These are phyloP conservation scores for Flueggea neowawraea DNA, from an alignment of 441 rosid species.

Conservation along the genomic window DNA sequence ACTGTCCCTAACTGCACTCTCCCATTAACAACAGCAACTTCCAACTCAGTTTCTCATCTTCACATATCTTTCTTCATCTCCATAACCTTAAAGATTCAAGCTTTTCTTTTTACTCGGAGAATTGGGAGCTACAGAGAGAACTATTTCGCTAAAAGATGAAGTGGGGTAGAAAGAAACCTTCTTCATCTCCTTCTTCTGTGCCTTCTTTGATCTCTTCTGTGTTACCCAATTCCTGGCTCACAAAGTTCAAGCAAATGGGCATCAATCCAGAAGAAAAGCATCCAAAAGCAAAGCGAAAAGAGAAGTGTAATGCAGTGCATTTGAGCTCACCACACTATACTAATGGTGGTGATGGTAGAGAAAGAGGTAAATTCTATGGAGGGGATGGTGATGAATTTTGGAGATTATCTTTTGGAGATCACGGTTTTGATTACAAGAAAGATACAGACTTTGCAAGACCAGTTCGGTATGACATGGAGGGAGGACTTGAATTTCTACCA, in stretches of 20 bases:
- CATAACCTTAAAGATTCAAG: slow-evolving; percentile 5
- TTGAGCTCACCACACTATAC: slow-evolving; percentile 19
- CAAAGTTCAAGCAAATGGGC: slow-evolving; percentile 59
- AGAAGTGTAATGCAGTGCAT: slow-evolving; percentile 23
- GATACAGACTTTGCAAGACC: slow-evolving; percentile 15
- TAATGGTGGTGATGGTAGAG: slow-evolving; percentile 20
- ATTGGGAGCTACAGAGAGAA: not conserved
- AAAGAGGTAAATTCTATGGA: slow-evolving; percentile 31
- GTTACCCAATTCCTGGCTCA: slow-evolving; percentile 51
- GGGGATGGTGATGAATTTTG: slow-evolving; percentile 52
- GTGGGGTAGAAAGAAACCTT: slow-evolving; percentile 62
- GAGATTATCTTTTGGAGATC: slow-evolving; percentile 50
- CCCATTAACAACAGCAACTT: slow-evolving; percentile 12
- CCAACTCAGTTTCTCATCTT: slow-evolving; percentile 19
- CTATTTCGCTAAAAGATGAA: slow-evolving; percentile 34
- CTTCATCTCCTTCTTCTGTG: slow-evolving; percentile 31
- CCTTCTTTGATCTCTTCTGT: slow-evolving; percentile 56
- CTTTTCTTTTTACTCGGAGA: not conserved
- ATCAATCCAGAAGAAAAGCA: slow-evolving; percentile 31
- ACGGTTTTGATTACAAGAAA: slow-evolving; percentile 21
- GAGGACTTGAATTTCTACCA: slow-evolving; percentile 22
- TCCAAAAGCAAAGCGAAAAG: slow-evolving; percentile 29
- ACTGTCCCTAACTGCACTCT: slow-evolving; percentile 45
- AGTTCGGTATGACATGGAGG: slow-evolving; percentile 27
- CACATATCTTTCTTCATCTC: slow-evolving; percentile 9